Evolutionary conservation across 202 grass and related monocot species (phyloP), one percentile per base, ranked within the genome.

Genomic region (Zoysia matrella): DNA sequence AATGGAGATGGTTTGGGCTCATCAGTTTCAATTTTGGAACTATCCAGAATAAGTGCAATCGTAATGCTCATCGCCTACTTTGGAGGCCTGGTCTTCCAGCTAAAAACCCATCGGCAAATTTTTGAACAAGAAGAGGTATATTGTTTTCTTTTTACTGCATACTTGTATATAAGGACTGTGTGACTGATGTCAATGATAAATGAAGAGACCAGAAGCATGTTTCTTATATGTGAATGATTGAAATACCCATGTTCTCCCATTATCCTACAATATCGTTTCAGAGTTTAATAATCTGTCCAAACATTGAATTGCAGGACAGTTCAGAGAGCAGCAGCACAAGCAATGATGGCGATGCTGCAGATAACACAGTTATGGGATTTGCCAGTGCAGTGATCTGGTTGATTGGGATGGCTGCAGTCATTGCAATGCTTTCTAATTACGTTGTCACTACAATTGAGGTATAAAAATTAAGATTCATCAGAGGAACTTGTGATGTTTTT

Each of bases 391-490:
- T 90, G 40, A 65, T 84, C n/a, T 94, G 92, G 92, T 41, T 91
- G 67, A 65, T 91, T 45, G 86, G 75, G 71, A 91, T 94, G 89
- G 86, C 92, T 10, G 39, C 69, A 51, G 75, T 91, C 30, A 91
- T 91, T 71, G 83, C 92, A 36, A 48, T 94, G 13, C 71, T 94
- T 44, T 94, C 89, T 9, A 79, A 91, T 64, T 94, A 89, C 30
- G 45, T 91, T 73, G 74, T 91, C 62, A 71, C 63, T 73, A 94
- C 92, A 47, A 91, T 94, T 82, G 89, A 94, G 92, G 89, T 94
- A 85, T 72, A 40, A 47, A 46, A 43, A 62, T 48, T 60, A 43
- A 11, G 52, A 8, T 78, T 66, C 22, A 68, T 85, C 30, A 42
- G 48, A 12, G 52, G 3, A 36, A 44, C 10, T 60, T 74, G 44